Base-by-base conservation (phyloP, 176 grass and related monocot species). In the Paspalum notatum region DNA sequence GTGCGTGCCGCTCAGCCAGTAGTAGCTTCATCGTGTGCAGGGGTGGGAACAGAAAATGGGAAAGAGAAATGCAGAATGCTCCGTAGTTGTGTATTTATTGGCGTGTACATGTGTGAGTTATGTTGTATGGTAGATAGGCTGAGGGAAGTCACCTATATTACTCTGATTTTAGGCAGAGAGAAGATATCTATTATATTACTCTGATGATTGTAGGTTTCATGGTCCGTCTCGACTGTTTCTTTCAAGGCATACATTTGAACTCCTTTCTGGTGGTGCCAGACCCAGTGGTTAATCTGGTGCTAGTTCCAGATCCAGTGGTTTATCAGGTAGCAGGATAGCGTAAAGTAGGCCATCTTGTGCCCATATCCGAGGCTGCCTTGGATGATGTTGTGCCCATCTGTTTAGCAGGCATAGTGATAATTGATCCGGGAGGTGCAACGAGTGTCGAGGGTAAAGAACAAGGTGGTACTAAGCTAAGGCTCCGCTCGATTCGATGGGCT, bases 1-100 rank as follows among this genome's bases (percentile, higher is more conserved):
- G 58, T 98, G 92, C 0, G 90, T 98, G 39, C 92, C 90, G 21
- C 92, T 98, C 62, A 98, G 88, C 62, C 96, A 98, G 84, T 98
- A 87, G 86, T 37, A 75, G 79, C 5, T 20, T n/a, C n/a, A 18
- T n/a, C 12, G 27, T 67, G 5, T 13, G 2, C 27, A 66, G 75
- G 62, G 21, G 72, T 79, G 67, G n/a, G 48, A 70, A 43, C 6
- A 17, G 25, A 47, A 46, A 48, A 14, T 43, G 58, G 58, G 24
- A 14, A 52, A 8, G 57, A 8, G 57, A 10, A 9, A 66, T 63
- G 18, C 21, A 32, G 24, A 77, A 62, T 65, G 64, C 14, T 77
- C 38, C 62, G 32, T 70, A 27, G 37, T 26, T 70, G 57, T 75
- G 52, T 22, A 21, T 87, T 18, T 70, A 82, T 66, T 80, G 58